phyloP scores from a whole-genome alignment of 2,329 filamentous ascomycete genomes.

The Alternaria viburni region DNA sequence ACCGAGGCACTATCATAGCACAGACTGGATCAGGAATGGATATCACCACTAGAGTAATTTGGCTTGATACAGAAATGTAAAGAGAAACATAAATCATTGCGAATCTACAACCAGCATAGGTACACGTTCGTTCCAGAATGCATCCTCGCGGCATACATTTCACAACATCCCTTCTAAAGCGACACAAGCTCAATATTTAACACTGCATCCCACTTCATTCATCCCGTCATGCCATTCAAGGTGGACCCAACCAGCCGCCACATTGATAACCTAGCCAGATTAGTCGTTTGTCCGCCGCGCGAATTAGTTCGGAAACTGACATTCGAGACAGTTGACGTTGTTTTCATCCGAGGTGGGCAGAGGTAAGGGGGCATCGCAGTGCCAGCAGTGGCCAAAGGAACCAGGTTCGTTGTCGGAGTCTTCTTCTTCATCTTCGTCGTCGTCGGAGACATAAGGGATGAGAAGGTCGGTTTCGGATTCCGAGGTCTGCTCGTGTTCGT shows the following conservation, averaged over 20 bases:
- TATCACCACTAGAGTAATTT: background rate
- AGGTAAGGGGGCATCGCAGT: slow-evolving; percentile 3
- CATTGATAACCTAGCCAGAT: background rate
- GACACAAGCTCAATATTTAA: background rate
- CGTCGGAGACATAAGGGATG: background rate
- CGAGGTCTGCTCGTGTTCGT: background rate
- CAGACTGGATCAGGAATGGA: background rate
- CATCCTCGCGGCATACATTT: too few relatives aligned
- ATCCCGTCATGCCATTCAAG: background rate
- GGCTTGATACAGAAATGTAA: background rate
- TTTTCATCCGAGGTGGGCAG: background rate
- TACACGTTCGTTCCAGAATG: too few relatives aligned
- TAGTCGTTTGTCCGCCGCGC: background rate
- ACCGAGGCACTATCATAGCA: background rate
- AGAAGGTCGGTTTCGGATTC: background rate
- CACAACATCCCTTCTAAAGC: background rate
- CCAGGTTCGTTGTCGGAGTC: background rate
- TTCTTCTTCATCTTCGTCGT: background rate
- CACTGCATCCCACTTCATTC: background rate
- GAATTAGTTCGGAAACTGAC: slow-evolving; percentile 6
- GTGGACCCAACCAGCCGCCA: background rate
- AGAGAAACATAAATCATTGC: background rate
- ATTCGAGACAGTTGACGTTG: slow-evolving; percentile 1
- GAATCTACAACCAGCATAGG: too few relatives aligned
- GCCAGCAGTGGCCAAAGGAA: slow-evolving; percentile 7